Conservation (phyloP, 331 rosid genomes). For the Pyrus hybrid region DNA sequence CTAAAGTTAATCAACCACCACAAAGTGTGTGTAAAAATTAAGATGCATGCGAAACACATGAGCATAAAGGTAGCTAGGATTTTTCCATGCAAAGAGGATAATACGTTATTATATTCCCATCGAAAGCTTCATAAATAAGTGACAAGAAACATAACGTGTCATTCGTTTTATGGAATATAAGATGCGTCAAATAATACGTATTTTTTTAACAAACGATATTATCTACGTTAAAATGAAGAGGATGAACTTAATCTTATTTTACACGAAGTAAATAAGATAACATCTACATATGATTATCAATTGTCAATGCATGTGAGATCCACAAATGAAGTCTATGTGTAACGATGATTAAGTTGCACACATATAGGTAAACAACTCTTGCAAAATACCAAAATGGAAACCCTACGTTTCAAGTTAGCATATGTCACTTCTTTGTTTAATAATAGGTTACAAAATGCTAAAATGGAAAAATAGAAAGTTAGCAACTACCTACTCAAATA, state of each 20-base stretch:
- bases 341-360: not conserved
- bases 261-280: not conserved
- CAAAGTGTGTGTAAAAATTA: no score
- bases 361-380: not conserved
- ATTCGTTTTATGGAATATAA: not conserved
- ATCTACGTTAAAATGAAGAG: rapidly evolving
- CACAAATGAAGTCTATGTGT: not conserved
- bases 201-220: no score
- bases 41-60: no score
- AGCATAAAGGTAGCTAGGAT: no score
- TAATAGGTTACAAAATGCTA: not conserved
- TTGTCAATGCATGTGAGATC: not conserved
- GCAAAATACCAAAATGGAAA: not conserved
- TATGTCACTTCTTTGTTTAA: not conserved
- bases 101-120: no score
- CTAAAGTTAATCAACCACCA: no score
- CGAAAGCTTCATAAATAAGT: no score
- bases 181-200: rapidly evolving
- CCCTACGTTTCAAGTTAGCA: not conserved
- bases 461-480: not conserved
- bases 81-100: no score
- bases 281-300: not conserved
- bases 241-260: rapidly evolving
- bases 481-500: not conserved
- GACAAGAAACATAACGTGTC: not conserved